Evolutionary conservation across 2,329 filamentous ascomycete species (phyloP), one percentile per base, ranked within the genome.

Genomic region (Trichoderma lentiforme): DNA sequence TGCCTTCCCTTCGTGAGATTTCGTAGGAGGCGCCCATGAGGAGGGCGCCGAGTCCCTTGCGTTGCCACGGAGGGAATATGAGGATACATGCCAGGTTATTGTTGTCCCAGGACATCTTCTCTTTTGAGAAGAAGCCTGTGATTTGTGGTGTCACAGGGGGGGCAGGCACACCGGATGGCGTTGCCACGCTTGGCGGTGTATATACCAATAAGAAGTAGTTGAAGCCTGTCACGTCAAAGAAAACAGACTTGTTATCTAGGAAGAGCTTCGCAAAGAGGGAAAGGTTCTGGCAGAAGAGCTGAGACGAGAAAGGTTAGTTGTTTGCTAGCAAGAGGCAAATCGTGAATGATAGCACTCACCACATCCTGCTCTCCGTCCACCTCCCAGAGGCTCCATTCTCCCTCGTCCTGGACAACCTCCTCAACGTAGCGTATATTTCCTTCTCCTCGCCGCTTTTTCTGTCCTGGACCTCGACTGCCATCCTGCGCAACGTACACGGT

Each of bases 101-200:
- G 78, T 95, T 95, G 78, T 99, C 96, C 95, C 96, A 99, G 4
- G 94, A 97, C 86, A 98, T 92, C 81, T 98, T 98, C 82, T 99
- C 96, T 80, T 99, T 98, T 74, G 93, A 97, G 84, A 98, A 99
- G 86, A 98, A 98, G n/a, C 96, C 96, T 1, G 95, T 89, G 34
- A 98, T 91, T 68, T 82, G 81, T 12, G 80, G 80, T 28, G 63
- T 72, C 21, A 30, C 66, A 12, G 73, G 70, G 43, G 43, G 76
- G 21, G 30, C 63, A 18, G 12, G 72, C 18, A 67, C 32, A 14
- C 71, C 67, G 9, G 71, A 68, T 39, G 71, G 60, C 12, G 76
- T 74, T 36, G 73, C 77, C 11, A 75, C 75, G 1, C 81, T 78
- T 2, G 80, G 78, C 8, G 86, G 86, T 9, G 90, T 92, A 78